Evolutionary conservation across 768 basidiomycete species (phyloP).

Genomic region (Lactarius akahatsu): DNA sequence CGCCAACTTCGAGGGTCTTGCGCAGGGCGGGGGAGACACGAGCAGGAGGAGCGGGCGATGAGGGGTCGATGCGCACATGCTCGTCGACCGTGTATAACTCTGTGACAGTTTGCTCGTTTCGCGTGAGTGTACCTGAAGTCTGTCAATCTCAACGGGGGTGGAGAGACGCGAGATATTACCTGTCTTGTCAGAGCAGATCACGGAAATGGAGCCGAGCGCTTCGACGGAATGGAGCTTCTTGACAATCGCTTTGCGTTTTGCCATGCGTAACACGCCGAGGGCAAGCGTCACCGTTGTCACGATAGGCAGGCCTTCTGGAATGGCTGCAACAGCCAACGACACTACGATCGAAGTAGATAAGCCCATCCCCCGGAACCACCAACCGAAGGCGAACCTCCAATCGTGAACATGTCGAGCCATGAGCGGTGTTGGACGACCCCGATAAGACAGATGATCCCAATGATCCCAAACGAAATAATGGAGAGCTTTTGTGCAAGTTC

Average conservation of each 20-base stretch:
- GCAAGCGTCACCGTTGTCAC: conserved; percentile 97
- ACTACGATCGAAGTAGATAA: conserved; percentile 50
- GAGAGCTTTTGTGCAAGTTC: conserved; percentile 93
- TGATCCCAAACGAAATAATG: conserved; percentile 87
- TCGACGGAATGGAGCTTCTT: conserved; percentile 97
- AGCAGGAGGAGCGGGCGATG: conserved; percentile 40
- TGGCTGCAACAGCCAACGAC: conserved; percentile 96
- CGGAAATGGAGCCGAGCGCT: conserved; percentile 90
- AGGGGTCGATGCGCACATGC: conserved; percentile 60
- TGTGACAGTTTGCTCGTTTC: conserved; percentile 93
- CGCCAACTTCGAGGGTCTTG: conserved; percentile 79
- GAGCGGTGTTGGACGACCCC: conserved; percentile 81
- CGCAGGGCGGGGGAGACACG: conserved; percentile 62
- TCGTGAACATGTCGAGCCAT: conserved; percentile 99
- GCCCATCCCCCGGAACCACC: background rate
- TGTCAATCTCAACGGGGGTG: background rate
- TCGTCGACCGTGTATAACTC: conserved; percentile 90
- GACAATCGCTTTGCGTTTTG: conserved; percentile 92
- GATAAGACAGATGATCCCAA: conserved; percentile 89
- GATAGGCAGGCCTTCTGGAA: conserved; percentile 94
- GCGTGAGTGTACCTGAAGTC: conserved; percentile 76
- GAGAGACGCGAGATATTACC: conserved; percentile 45
- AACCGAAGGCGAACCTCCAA: conserved; percentile 67
- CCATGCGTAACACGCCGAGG: conserved; percentile 91
- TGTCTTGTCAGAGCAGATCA: conserved; percentile 97